Conservation (phyloP, 352 stramenopile species). For the Albugo candida region DNA sequence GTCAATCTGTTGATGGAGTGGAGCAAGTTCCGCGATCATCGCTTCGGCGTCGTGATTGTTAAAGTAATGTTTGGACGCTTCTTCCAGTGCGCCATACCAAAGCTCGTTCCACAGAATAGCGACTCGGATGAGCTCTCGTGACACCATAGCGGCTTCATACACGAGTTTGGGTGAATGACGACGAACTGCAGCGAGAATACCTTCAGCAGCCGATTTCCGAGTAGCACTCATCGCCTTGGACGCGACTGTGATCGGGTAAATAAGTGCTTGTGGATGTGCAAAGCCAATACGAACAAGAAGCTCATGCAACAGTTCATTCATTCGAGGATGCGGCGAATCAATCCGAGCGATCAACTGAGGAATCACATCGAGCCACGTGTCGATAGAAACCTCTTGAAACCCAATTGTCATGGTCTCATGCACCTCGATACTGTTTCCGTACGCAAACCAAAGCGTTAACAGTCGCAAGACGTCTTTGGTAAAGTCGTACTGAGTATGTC, state of each 20-base stretch:
- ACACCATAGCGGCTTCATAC: slow-evolving; percentile 92
- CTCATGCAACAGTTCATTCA: slow-evolving; percentile 62
- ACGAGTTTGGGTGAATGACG: slow-evolving; percentile 91
- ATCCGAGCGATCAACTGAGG: slow-evolving; percentile 93
- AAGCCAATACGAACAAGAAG: slow-evolving; percentile 85
- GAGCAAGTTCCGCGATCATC: slow-evolving; percentile 92
- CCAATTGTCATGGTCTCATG: slow-evolving; percentile 58
- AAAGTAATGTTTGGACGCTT: slow-evolving; percentile 96
- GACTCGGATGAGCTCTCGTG: slow-evolving; percentile 96
- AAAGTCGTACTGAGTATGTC: slow-evolving; percentile 83
- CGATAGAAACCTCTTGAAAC: slow-evolving; percentile 88
- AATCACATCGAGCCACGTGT: slow-evolving; percentile 98
- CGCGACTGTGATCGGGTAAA: slow-evolving; percentile 97
- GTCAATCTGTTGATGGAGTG: slow-evolving; percentile 85
- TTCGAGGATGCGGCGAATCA: slow-evolving; percentile 57
- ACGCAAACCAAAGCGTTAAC: slow-evolving; percentile 96
- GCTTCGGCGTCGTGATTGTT: slow-evolving; percentile 90
- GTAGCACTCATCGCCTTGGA: slow-evolving; percentile 88
- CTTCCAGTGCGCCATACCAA: slow-evolving; percentile 96
- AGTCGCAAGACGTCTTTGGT: slow-evolving; percentile 97
- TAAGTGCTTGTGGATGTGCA: slow-evolving; percentile 95
- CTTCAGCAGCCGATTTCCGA: slow-evolving; percentile 82
- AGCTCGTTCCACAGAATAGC: slow-evolving; percentile 99
- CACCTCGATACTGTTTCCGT: slow-evolving; percentile 86
- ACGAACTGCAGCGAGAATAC: slow-evolving; percentile 88